Evolutionary conservation across 306 rosid species (phyloP), one percentile per base, ranked within the genome.

Genomic region (Aeschynomene evenia): DNA sequence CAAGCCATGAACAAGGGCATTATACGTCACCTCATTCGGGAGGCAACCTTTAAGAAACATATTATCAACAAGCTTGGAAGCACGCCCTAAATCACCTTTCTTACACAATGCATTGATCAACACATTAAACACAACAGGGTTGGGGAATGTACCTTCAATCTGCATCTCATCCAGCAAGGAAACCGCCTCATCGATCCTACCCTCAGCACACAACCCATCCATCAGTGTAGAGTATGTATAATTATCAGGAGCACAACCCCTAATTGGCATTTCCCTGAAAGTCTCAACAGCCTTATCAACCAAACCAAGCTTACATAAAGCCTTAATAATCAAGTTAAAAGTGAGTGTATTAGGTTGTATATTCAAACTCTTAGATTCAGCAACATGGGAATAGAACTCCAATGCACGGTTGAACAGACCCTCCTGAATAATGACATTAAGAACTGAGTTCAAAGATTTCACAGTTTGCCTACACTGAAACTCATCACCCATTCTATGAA

Each of bases 131-230:
- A 85, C 79, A 34, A 77, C 85, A 10, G 89, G 75, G 51, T 78
- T 94, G 0, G 98, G 95, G 37, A 82, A 71, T 56, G 83, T 88
- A 19, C 97, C 97, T 68, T 90, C 95, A 23, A 83, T 77, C 62
- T 93, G 98, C 98, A 93, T 90, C 84, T 93, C 97, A 78, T 93
- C 96, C 77, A 93, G 74, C 79, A 93, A 70, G 7, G 88, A 79
- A 15, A 90, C 70, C 0, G 97, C 98, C 82, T 93, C 98, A 0
- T 90, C 97, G 10, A 86, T 76, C 69, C 97, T 83, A 43, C 86
- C 78, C 45, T 83, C 92, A 74, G 77, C 81, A 63, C 97, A 93
- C 81, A 93, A 78, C 19, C 98, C 97, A 78, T 90, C 85, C 98
- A 93, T 93, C 80, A 93, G 70, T 13, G 98, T 86, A 14, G 86